A percentile compares a stretch with the other conserved stretches of the same genome.
Conservation (phyloP, 2,329 filamentous ascomycete genomes). For the Colletotrichum sp. region DNA sequence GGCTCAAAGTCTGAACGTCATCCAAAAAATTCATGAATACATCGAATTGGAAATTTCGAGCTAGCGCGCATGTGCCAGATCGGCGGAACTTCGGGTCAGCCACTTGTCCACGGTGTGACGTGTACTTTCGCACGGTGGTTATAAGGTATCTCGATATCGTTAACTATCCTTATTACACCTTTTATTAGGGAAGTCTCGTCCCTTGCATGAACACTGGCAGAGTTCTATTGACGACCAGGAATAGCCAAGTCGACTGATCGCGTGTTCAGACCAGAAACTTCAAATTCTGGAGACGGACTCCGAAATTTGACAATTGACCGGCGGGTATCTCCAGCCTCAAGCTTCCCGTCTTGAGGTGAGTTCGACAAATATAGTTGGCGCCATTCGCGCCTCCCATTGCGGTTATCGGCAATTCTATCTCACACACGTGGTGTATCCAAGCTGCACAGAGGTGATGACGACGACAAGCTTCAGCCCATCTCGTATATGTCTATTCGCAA, state of each 20-base stretch:
- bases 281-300: background rate
- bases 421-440: background rate
- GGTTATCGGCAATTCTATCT: background rate
- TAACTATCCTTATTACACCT: background rate
- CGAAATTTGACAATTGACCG: background rate
- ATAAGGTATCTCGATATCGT: background rate
- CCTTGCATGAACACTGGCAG: background rate
- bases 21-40: slow-evolving; percentile 23
- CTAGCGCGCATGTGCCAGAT: background rate
- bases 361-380: background rate
- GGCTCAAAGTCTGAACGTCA: slow-evolving; percentile 22
- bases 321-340: background rate
- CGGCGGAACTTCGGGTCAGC: slow-evolving; percentile 20
- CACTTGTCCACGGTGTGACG: rapidly evolving
- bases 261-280: background rate
- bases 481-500: background rate
- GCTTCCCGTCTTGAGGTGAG: background rate
- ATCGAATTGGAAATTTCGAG: slow-evolving; percentile 22
- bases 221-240: background rate
- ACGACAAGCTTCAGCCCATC: background rate
- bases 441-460: background rate
- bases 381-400: background rate
- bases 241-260: background rate
- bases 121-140: background rate
- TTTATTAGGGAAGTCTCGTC: background rate